These are phyloP conservation scores for Nectriaceae sp. DNA, from an alignment of 2,329 filamentous ascomycete genomes.

Conservation along the genomic window DNA sequence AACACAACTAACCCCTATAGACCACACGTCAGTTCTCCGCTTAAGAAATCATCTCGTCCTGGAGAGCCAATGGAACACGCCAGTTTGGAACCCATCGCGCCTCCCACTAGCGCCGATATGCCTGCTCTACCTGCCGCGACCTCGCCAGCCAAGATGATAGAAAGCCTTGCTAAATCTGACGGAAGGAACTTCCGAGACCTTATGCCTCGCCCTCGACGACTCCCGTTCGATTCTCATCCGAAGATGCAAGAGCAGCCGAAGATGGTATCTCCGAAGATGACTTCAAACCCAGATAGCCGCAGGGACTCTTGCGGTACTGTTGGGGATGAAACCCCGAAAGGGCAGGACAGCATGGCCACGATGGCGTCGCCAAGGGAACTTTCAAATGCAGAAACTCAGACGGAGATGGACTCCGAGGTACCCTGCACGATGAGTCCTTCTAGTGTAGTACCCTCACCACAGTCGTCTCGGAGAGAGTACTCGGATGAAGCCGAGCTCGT, in stretches of 20 bases:
- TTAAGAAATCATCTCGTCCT: constrained; percentile 21
- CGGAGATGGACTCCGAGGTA: neutral
- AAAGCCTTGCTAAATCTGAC: neutral
- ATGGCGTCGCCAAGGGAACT: neutral
- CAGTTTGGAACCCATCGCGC: neutral
- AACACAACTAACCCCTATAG: constrained; percentile 14
- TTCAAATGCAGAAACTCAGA: neutral
- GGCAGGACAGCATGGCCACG: no score
- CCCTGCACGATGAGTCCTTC: no score
- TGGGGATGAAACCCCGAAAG: no score
- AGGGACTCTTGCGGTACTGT: no score
- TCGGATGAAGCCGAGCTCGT: no score
- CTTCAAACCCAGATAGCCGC: no score
- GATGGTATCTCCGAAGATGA: neutral
- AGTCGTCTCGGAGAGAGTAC: no score
- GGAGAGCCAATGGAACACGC: neutral
- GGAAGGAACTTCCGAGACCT: constrained; percentile 25
- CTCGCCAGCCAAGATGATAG: no score
- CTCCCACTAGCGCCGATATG: neutral
- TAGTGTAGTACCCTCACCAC: no score
- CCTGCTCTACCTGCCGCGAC: no score
- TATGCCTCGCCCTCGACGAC: constrained; percentile 33
- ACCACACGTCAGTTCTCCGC: constrained; percentile 30
- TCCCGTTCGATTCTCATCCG: constrained; percentile 26
- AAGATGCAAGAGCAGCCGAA: constrained; percentile 1